Conservation (phyloP, 2,329 filamentous ascomycete genomes). For the Coleophoma eucalyptorum region DNA sequence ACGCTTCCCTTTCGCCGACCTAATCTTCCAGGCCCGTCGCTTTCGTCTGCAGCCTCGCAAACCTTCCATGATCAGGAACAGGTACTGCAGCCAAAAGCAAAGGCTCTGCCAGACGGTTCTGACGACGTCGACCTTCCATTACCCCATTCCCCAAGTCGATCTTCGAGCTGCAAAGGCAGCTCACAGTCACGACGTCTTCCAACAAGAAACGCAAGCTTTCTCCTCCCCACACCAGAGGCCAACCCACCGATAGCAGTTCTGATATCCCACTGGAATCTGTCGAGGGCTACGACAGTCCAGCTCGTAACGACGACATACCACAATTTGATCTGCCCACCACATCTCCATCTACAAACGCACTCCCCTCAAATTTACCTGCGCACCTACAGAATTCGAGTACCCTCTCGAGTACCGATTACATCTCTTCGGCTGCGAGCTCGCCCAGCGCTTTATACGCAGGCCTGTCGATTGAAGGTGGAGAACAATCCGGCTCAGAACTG, state of each 20-base stretch:
- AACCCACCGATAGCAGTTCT: conserved; percentile 17
- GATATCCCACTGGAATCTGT: conserved; percentile 26
- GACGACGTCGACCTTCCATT: neutral
- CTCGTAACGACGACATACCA: conserved; percentile 39
- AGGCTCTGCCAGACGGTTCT: conserved; percentile 9
- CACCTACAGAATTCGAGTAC: conserved; percentile 40
- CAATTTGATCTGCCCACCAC: conserved; percentile 29
- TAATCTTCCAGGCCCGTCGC: conserved; percentile 5
- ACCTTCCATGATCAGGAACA: conserved; percentile 8
- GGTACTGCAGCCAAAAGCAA: too few relatives aligned
- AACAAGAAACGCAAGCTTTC: conserved; percentile 70
- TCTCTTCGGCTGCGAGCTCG: conserved; percentile 53
- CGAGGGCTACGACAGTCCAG: conserved; percentile 36
- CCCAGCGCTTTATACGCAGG: conserved; percentile 54
- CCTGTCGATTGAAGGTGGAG: conserved; percentile 47
- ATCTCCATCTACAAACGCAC: conserved; percentile 27
- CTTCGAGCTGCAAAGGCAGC: conserved; percentile 46
- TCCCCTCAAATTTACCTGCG: conserved; percentile 42
- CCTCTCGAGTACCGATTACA: conserved; percentile 43
- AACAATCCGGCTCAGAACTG: conserved; percentile 16
- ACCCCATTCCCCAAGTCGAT: conserved; percentile 6
- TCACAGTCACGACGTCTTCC: conserved; percentile 69
- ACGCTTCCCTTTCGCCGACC: neutral
- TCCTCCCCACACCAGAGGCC: conserved; percentile 18
- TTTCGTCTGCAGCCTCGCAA: conserved; percentile 11